Evolutionary conservation across 2,329 filamentous ascomycete genomes (phyloP).

Genomic region (Periconia sp.): DNA sequence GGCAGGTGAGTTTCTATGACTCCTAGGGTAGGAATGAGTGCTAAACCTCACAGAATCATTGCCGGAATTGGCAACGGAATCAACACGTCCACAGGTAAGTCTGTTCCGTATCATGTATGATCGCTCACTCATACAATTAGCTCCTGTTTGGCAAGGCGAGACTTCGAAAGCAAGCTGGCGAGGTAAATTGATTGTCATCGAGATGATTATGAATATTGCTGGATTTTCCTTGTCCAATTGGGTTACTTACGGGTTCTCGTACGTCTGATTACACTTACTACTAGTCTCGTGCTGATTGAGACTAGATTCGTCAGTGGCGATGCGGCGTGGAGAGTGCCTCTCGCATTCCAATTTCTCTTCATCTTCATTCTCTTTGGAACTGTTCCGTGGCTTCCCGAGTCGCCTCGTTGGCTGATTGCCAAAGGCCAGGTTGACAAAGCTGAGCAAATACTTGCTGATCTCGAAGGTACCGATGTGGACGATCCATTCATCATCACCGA

Average conservation of each 20-base stretch:
- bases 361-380: slow-evolving; percentile 54
- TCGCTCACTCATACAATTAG: slow-evolving; percentile 42
- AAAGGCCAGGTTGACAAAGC: slow-evolving; percentile 54
- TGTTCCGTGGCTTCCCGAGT: slow-evolving; percentile 56
- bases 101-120: slow-evolving; percentile 20
- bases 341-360: slow-evolving; percentile 59
- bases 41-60: slow-evolving; percentile 42
- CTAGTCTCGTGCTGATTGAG: background rate
- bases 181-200: slow-evolving; percentile 55
- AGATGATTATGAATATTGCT: slow-evolving; percentile 58
- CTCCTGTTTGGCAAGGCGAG: slow-evolving; percentile 61
- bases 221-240: slow-evolving; percentile 60
- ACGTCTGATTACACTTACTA: slow-evolving; percentile 21
- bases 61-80: slow-evolving; percentile 59
- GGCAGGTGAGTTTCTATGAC: slow-evolving; percentile 35
- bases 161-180: slow-evolving; percentile 53
- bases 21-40: background rate
- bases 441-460: slow-evolving; percentile 55
- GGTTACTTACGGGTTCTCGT: slow-evolving; percentile 60
- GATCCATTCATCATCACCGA: slow-evolving; percentile 53
- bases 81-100: slow-evolving; percentile 56
- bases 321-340: slow-evolving; percentile 30
- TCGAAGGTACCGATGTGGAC: slow-evolving; percentile 52
- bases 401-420: slow-evolving; percentile 55
- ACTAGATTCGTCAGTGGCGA: slow-evolving; percentile 21